Evolutionary conservation across 345 rosid species (phyloP), one percentile per base, ranked within the genome.

Genomic region (Bruguiera sexangula): DNA sequence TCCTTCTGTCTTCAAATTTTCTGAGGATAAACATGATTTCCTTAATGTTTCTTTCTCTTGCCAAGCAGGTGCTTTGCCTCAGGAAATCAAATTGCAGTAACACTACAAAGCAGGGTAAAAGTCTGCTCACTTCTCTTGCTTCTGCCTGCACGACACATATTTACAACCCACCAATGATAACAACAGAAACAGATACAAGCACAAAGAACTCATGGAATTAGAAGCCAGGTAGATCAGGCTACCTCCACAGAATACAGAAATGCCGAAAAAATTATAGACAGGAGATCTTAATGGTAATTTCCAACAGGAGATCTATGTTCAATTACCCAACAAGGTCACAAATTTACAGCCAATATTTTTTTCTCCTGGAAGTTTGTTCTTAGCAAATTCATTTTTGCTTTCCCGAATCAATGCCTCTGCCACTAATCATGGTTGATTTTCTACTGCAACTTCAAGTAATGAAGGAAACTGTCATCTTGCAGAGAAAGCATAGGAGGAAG

Each of bases 81-180:
- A 75, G 19, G 71, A 68, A 77, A 94, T 74, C 37, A 86, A 76
- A 50, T 86, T 76, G 74, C 88, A 87, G 76, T 94, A 94, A 72
- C 82, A 86, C 82, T 92, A 88, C 70, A 94, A 76, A 79, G 86
- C 76, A 73, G 79, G 69, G 65, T 94, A 96, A 61, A 92, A 88
- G 34, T 92, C 97, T 32, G 77, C 77, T 80, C 67, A 89, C 93
- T 67, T 90, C 96, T 83, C 91, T 87, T 59, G 96, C 97, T 75
- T 94, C 99, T 92, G 85, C 76, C 73, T 37, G 69, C 34, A 39
- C 64, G 73, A 61, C 36, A 70, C 16, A 73, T 73, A 73, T 20
- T 68, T 66, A 64, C 66, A 80, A 34, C 50, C 46, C 60, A 75
- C 50, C 55, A 29, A 65, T 34, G 51, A 50, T 30, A 50, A 30